A percentile compares a stretch with the other conserved stretches of the same genome.
phyloP scores from a whole-genome alignment of 345 rosid species.

The Salix caprea region DNA sequence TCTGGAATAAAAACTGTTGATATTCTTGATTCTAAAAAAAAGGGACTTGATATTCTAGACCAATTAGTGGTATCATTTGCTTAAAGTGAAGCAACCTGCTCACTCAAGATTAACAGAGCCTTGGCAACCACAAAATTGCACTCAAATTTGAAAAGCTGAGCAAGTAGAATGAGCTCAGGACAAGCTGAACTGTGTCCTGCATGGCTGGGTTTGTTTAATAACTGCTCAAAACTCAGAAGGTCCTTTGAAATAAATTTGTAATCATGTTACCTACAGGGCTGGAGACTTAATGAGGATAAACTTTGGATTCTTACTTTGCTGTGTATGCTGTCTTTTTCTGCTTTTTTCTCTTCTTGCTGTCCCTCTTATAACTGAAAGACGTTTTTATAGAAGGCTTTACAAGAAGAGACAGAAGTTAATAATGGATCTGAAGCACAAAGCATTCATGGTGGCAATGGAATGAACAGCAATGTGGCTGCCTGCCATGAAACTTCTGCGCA shows the following conservation, averaged over 20 bases:
- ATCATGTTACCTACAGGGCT: not conserved
- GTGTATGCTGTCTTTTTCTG: not conserved
- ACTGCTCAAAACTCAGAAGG: not conserved
- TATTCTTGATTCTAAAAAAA: too few species aligned
- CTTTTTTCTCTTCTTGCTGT: not conserved
- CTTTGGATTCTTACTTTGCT: not conserved
- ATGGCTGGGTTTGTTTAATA: not conserved
- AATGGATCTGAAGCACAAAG: conserved; percentile 28
- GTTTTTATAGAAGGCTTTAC: conserved; percentile 33
- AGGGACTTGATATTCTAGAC: not conserved
- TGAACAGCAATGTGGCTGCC: not conserved
- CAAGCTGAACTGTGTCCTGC: not conserved
- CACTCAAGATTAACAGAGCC: not conserved
- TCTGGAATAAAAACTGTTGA: not conserved
- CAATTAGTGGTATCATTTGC: not conserved
- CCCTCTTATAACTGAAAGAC: not conserved
- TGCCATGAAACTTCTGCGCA: conserved; percentile 11
- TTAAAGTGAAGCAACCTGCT: not conserved
- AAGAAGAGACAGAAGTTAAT: conserved; percentile 30
- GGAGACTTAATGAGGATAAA: not conserved
- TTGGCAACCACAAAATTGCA: not conserved
- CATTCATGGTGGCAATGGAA: conserved; percentile 2
- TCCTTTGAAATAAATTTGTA: not conserved
- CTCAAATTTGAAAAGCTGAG: not conserved
- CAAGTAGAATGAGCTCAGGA: not conserved